phyloP scores from a whole-genome alignment of 805 yeast genomes.

The Blastobotrys mokoenaii region DNA sequence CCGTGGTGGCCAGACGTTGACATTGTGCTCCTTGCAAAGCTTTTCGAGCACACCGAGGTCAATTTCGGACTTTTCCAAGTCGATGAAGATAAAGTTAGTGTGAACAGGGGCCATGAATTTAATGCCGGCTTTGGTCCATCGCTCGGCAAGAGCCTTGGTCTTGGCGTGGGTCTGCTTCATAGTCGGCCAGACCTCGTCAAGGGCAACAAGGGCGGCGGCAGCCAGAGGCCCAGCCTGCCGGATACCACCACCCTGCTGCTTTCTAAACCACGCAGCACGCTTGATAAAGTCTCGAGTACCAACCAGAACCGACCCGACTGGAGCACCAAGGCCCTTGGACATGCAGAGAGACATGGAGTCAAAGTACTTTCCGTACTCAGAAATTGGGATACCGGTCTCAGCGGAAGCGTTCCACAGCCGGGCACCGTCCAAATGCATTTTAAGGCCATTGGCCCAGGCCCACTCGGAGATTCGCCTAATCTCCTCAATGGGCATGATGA shows the following conservation, averaged over 20 bases:
- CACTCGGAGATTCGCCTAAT: conserved; percentile 60
- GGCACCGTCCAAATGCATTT: conserved; percentile 90
- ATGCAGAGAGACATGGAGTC: conserved; percentile 87
- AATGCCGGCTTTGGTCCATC: conserved; percentile 35
- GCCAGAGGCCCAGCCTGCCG: conserved; percentile 81
- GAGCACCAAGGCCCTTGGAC: conserved; percentile 88
- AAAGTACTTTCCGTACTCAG: conserved; percentile 65
- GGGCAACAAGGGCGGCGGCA: conserved; percentile 71
- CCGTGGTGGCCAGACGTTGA: conserved; percentile 64
- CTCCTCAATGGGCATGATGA: conserved; percentile 73
- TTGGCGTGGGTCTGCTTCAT: conserved; percentile 41
- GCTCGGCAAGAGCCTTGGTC: conserved; percentile 41
- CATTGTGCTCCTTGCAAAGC: conserved; percentile 49
- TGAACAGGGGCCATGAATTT: conserved; percentile 65
- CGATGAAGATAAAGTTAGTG: conserved; percentile 72
- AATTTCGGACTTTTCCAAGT: conserved; percentile 44
- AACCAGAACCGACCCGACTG: conserved; percentile 82
- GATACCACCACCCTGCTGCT: conserved; percentile 90
- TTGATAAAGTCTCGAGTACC: conserved; percentile 51
- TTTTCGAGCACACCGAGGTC: conserved; percentile 47
- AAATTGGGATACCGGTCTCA: conserved; percentile 58
- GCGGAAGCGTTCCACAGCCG: conserved; percentile 85
- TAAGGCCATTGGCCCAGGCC: conserved; percentile 51
- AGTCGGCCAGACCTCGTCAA: conserved; percentile 62
- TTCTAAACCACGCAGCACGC: conserved; percentile 77